Base-by-base conservation (phyloP, 2,329 filamentous ascomycete genomes). In the Graphilbum fragrans region DNA sequence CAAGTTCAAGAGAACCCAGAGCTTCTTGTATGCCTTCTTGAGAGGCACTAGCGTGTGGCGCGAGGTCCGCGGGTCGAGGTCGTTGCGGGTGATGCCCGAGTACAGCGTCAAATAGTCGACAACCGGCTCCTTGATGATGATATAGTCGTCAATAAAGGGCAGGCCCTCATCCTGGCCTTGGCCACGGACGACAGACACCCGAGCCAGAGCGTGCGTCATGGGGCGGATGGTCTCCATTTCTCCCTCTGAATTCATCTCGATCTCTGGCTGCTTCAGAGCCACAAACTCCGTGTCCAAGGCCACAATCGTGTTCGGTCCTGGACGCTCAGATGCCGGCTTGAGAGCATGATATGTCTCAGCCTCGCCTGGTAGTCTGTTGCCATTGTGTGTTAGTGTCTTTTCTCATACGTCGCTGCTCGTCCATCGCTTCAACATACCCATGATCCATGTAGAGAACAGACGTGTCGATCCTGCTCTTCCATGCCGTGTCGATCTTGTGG, bases 271-370 rank as follows among this genome's bases (percentile, higher is more conserved):
- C 49, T 93, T 84, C 2, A 95, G 74, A 19, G 87, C 81, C 8
- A 98, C 93, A 51, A 98, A 98, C 59, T 98, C 92, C 0, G 93
- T 94, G 56, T 98, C 92, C 5, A 98, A 77, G 1, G 88, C 92
- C 35, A 95, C 76, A 11, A 92, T 81, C 2, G 78, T 86, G 14
- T 80, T 75, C 0, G 80, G 71, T 0, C 72, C 71, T 1, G 85
- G 86, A 7, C 68, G 69, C 60, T 95, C 88, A 0, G 60, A 64
- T 2, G 65, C 53, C 0, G 66, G 57, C 23, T 75, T 63, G 2
- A 87, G 67, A 0, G 74, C 61, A 14, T 66, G 69, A 47, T 84
- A 83, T 1, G 74, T 78, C 49, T 71, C 71, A 19, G 63, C 60
- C 22, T 66, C 58, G 6, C 33, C 10, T 18, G 20, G 36, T 16